Evolutionary conservation across 306 rosid species (phyloP).

Genomic region (Ormosia emarginata): DNA sequence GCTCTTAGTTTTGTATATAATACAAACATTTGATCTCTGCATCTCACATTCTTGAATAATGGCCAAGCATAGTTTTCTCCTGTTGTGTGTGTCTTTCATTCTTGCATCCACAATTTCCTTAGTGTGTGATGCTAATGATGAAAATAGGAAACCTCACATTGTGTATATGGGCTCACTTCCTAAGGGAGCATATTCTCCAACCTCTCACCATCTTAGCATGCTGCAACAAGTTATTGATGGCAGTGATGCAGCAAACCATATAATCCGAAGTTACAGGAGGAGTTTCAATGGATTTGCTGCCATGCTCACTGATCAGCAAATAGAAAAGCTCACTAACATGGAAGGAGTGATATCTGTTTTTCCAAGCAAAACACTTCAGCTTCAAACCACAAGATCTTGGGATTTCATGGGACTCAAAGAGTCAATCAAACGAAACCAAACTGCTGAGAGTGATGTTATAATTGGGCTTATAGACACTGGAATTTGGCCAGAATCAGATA

Average conservation of each 20-base stretch:
- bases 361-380: slow-evolving; percentile 10
- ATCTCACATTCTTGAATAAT: background rate
- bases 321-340: background rate
- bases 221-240: background rate
- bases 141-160: background rate
- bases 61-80: background rate
- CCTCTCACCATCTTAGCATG: slow-evolving; percentile 12
- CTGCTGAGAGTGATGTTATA: slow-evolving; percentile 24
- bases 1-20: too few relatives aligned
- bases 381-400: slow-evolving; percentile 56
- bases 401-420: slow-evolving; percentile 33
- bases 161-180: slow-evolving; percentile 13
- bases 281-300: slow-evolving; percentile 31
- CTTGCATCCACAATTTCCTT: background rate
- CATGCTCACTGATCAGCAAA: background rate
- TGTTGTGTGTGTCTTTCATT: background rate
- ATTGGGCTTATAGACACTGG: slow-evolving; percentile 46
- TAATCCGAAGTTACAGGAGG: background rate
- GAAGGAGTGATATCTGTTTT: slow-evolving; percentile 40
- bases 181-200: background rate
- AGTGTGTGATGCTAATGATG: background rate
- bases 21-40: background rate
- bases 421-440: background rate
- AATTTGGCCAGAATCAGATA: slow-evolving; percentile 43
- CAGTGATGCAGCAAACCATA: background rate